These are phyloP conservation scores for Aspergillus amoenus DNA, from an alignment of 2,329 filamentous ascomycete genomes.

Conservation along the genomic window DNA sequence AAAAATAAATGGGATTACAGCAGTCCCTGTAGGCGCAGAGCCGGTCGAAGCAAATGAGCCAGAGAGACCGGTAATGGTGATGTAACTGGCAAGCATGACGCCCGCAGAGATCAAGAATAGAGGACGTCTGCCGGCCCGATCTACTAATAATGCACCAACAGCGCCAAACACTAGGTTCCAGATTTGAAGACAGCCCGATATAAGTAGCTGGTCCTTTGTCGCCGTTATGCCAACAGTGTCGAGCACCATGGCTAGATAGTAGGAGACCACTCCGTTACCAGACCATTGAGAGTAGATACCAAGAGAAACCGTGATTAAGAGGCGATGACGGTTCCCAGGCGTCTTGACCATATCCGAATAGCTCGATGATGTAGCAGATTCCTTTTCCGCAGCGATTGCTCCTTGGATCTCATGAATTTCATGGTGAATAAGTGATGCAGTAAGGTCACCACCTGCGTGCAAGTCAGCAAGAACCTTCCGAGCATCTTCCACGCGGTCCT, in stretches of 20 bases:
- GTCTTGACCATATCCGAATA: slow-evolving; percentile 20
- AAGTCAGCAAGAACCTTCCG: slow-evolving; percentile 14
- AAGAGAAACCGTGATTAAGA: slow-evolving; percentile 16
- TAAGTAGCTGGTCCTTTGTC: slow-evolving; percentile 16
- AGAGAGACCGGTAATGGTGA: slow-evolving; percentile 24
- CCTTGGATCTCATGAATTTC: slow-evolving; percentile 21
- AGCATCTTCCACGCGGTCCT: slow-evolving; percentile 19
- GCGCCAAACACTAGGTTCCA: slow-evolving; percentile 26
- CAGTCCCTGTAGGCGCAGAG: slow-evolving; percentile 18
- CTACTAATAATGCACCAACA: slow-evolving; percentile 18
- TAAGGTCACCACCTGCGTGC: slow-evolving; percentile 23
- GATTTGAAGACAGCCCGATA: slow-evolving; percentile 20
- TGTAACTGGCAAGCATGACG: slow-evolving; percentile 23
- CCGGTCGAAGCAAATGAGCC: slow-evolving; percentile 20
- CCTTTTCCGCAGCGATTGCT: slow-evolving; percentile 18
- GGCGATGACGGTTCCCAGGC: slow-evolving; percentile 13
- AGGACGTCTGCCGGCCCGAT: slow-evolving; percentile 20
- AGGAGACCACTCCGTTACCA: slow-evolving; percentile 27
- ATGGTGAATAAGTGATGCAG: slow-evolving; percentile 16
- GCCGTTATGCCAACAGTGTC: slow-evolving; percentile 22
- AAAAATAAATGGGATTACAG: slow-evolving; percentile 30
- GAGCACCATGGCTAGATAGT: slow-evolving; percentile 20
- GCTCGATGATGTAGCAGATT: slow-evolving; percentile 12
- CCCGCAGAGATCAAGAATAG: slow-evolving; percentile 19
- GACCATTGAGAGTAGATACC: slow-evolving; percentile 23